These are phyloP conservation scores for Amoebophrya sp. DNA, from an alignment of 169 alveolate genomes.

Conservation along the genomic window DNA sequence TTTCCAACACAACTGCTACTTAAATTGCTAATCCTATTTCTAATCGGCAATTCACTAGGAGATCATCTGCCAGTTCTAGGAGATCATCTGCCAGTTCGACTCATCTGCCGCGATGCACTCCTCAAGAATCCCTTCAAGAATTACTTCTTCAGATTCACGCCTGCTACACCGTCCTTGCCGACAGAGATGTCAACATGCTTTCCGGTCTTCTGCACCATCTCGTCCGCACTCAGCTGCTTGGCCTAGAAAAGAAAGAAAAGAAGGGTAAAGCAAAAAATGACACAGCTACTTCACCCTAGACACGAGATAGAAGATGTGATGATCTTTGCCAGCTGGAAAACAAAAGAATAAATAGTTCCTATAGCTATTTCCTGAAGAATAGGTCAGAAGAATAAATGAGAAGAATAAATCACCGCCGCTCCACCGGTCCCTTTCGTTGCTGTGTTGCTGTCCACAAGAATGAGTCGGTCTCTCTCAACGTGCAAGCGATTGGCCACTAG, in stretches of 20 bases:
- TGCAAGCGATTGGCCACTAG: slow-evolving; percentile 9
- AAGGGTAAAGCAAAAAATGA: too few relatives aligned
- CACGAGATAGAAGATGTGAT: neutral
- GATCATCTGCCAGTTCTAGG: too few relatives aligned
- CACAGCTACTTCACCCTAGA: neutral
- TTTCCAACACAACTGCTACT: too few relatives aligned
- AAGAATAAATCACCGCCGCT: neutral
- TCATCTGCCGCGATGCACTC: too few relatives aligned
- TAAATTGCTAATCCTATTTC: too few relatives aligned
- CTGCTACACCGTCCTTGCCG: neutral
- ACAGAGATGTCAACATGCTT: slow-evolving; percentile 9
- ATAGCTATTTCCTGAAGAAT: too few relatives aligned
- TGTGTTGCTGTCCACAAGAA: neutral
- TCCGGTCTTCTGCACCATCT: neutral
- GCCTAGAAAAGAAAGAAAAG: neutral
- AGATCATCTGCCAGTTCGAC: too few relatives aligned
- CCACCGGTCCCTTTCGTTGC: neutral
- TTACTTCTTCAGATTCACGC: neutral
- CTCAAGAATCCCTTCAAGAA: too few relatives aligned
- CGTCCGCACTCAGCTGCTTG: slow-evolving; percentile 12
- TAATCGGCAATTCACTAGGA: too few relatives aligned
- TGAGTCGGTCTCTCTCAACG: slow-evolving; percentile 28
- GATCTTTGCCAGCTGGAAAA: too few relatives aligned
- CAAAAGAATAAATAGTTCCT: too few relatives aligned
- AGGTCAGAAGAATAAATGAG: neutral